These are phyloP conservation scores for Arthroderma uncinatum DNA, from an alignment of 2,329 filamentous ascomycete species.

Conservation along the genomic window DNA sequence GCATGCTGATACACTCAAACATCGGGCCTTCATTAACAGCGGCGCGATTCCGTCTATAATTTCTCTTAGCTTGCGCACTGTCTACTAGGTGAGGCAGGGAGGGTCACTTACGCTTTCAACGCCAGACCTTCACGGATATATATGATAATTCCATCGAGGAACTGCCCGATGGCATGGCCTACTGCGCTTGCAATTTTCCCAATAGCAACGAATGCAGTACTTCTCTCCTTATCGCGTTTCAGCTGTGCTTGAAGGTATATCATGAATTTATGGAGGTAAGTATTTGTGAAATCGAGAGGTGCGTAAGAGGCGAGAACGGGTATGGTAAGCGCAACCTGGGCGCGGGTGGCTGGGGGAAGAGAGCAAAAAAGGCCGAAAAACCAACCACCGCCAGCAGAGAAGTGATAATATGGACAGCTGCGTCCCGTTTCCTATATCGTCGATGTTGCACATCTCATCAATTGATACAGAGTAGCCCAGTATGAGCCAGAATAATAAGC, in stretches of 20 bases:
- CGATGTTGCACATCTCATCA: too few relatives aligned
- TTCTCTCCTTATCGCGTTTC: slow-evolving; percentile 88
- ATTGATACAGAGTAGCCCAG: too few relatives aligned
- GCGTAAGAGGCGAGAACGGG: slow-evolving; percentile 88
- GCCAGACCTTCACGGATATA: slow-evolving; percentile 87
- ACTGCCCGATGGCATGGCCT: slow-evolving; percentile 86
- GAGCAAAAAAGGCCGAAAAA: too few relatives aligned
- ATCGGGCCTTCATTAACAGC: slow-evolving; percentile 59
- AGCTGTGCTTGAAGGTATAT: slow-evolving; percentile 85
- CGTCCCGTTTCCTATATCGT: too few relatives aligned
- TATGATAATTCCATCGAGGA: slow-evolving; percentile 85
- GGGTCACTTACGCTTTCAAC: slow-evolving; percentile 51
- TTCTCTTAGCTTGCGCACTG: slow-evolving; percentile 21
- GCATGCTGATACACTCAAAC: slow-evolving; percentile 94
- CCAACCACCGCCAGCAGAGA: too few relatives aligned
- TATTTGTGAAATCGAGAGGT: slow-evolving; percentile 75
- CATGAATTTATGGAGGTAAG: slow-evolving; percentile 93
- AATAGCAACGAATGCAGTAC: slow-evolving; percentile 89
- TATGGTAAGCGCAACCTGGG: slow-evolving; percentile 82
- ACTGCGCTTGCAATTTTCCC: slow-evolving; percentile 94
- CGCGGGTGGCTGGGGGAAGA: too few relatives aligned
- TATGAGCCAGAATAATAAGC: too few relatives aligned
- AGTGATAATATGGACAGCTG: too few relatives aligned
- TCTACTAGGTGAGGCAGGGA: background rate
- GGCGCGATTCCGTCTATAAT: slow-evolving; percentile 43